phyloP scores from a whole-genome alignment of 352 stramenopile species.

The Phytophthora cactorum region DNA sequence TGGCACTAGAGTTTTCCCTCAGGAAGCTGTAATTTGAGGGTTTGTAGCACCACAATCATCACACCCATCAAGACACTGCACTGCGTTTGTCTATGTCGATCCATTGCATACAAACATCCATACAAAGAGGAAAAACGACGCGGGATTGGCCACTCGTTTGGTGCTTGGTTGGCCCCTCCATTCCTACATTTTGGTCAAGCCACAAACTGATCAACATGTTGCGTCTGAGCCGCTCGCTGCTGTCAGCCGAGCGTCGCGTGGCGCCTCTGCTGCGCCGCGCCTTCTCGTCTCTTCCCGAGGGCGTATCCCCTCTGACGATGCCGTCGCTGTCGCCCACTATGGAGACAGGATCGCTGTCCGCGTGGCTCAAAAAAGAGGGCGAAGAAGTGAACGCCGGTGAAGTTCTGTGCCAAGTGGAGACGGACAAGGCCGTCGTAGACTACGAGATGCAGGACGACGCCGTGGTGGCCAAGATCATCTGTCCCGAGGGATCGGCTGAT shows the following conservation, averaged over 20 bases:
- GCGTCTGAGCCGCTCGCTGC: constrained; percentile 46
- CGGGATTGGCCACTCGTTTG: constrained; percentile 31
- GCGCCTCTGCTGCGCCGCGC: constrained; percentile 29
- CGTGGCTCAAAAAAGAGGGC: constrained; percentile 94
- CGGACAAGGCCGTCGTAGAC: constrained; percentile 98
- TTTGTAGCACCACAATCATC: neutral
- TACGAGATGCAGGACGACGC: constrained; percentile 99
- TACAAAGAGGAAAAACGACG: neutral
- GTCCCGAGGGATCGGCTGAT: constrained; percentile 84
- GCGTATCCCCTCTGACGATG: constrained; percentile 87
- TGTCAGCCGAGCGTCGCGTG: constrained; percentile 19
- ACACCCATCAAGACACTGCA: constrained; percentile 20
- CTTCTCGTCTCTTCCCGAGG: constrained; percentile 74
- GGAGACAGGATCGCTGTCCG: constrained; percentile 93
- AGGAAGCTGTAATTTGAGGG: too few species aligned
- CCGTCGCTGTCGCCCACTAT: constrained; percentile 98
- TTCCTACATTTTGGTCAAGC: constrained; percentile 17
- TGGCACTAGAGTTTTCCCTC: too few species aligned
- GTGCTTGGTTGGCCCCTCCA: constrained; percentile 27
- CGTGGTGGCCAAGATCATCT: constrained; percentile 95
- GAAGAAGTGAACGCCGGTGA: constrained; percentile 91
- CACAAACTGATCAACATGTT: constrained; percentile 25
- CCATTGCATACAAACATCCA: constrained; percentile 9
- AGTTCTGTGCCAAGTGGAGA: constrained; percentile 97
- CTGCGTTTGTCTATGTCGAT: constrained; percentile 23